A percentile compares a stretch with the other conserved stretches of the same genome.
These are phyloP conservation scores for Lachnellula hyalina DNA, from an alignment of 2,329 filamentous ascomycete genomes.

Conservation along the genomic window DNA sequence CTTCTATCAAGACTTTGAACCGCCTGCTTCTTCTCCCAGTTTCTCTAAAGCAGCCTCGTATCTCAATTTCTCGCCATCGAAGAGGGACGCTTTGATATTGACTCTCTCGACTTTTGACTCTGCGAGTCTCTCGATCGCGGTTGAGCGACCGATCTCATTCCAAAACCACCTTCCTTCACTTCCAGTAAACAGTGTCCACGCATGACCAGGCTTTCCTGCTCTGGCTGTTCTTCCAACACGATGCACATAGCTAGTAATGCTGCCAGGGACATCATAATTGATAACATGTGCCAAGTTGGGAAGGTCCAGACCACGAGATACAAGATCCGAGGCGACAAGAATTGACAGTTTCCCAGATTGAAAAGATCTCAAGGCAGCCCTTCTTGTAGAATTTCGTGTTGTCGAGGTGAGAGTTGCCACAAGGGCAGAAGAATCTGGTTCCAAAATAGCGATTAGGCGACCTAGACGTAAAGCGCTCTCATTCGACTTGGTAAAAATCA, in stretches of 20 bases:
- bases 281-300: constrained; percentile 75
- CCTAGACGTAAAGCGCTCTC: constrained; percentile 83
- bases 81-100: constrained; percentile 35
- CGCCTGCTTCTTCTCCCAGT: constrained; percentile 25
- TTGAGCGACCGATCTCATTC: constrained; percentile 65
- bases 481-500: constrained; percentile 90
- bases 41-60: constrained; percentile 48
- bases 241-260: constrained; percentile 79
- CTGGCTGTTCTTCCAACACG: constrained; percentile 86
- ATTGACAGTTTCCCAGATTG: constrained; percentile 58
- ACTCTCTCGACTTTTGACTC: constrained; percentile 40
- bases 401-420: constrained; percentile 74
- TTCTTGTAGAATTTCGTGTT: constrained; percentile 64
- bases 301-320: constrained; percentile 84
- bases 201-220: constrained; percentile 67
- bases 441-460: constrained; percentile 66
- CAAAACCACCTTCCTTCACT: constrained; percentile 83
- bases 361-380: constrained; percentile 64
- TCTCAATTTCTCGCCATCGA: constrained; percentile 36
- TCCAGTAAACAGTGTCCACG: constrained; percentile 82
- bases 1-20: constrained; percentile 19
- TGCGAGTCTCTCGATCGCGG: constrained; percentile 42
- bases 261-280: constrained; percentile 88
- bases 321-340: constrained; percentile 88
- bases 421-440: constrained; percentile 49